Conservation (phyloP, 805 yeast genomes). For the Maudiozyma pseudohumilis region DNA sequence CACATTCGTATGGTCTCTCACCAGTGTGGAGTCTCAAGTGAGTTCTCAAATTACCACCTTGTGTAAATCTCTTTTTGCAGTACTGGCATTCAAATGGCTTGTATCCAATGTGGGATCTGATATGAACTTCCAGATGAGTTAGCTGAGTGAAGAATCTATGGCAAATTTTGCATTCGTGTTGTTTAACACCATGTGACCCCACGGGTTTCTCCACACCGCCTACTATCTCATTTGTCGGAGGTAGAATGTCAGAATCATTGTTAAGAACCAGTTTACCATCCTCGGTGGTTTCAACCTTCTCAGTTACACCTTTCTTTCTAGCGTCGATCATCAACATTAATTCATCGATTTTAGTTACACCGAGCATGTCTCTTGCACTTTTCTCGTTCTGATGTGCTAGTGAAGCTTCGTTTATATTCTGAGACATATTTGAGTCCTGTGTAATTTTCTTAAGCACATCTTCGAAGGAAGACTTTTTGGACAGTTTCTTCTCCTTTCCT, state of each 20-base stretch:
- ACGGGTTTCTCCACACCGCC: slow-evolving; percentile 73
- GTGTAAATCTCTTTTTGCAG: slow-evolving; percentile 78
- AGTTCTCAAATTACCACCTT: slow-evolving; percentile 82
- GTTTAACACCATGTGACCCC: slow-evolving; percentile 33
- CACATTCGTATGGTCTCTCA: slow-evolving; percentile 81
- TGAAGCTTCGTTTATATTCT: neutral
- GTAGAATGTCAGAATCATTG: slow-evolving; percentile 38
- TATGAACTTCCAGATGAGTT: slow-evolving; percentile 84
- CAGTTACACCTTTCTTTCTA: slow-evolving; percentile 61
- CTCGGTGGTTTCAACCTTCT: slow-evolving; percentile 50
- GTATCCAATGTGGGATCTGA: slow-evolving; percentile 76
- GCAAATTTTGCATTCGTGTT: slow-evolving; percentile 68
- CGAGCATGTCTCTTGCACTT: slow-evolving; percentile 61
- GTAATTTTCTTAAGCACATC: slow-evolving; percentile 5
- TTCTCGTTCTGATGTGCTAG: slow-evolving; percentile 12
- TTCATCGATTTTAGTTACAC: slow-evolving; percentile 86
- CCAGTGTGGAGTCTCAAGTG: slow-evolving; percentile 84
- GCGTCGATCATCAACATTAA: slow-evolving; percentile 88
- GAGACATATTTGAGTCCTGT: neutral
- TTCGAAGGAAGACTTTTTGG: slow-evolving; percentile 4
- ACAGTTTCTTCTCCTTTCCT: neutral
- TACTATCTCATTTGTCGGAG: slow-evolving; percentile 55
- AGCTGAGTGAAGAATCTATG: slow-evolving; percentile 73
- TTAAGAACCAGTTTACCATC: slow-evolving; percentile 61
- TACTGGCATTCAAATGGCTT: slow-evolving; percentile 73